Evolutionary conservation across 164 flowering plant genomes (phyloP), one percentile per base, ranked within the genome.

Genomic region (Vitis vinifera): DNA sequence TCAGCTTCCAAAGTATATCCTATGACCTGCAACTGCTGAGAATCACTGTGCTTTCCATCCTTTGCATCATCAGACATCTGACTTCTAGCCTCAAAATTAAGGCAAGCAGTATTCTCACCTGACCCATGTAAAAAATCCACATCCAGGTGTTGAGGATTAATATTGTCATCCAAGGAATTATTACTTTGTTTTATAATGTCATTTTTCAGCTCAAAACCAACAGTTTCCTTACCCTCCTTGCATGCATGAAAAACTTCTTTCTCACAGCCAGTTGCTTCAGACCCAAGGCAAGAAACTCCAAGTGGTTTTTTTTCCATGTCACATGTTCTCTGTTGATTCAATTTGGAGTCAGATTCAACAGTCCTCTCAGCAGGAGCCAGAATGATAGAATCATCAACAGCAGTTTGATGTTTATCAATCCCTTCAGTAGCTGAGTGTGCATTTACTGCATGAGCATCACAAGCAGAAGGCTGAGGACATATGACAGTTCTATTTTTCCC

Each of bases 231-330:
- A 63, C 48, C 59, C 55, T 63, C 75, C 66, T 14, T 47, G 27
- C 62, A 75, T 16, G 60, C 65, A 73, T 55, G n/a, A 16, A 19
- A 30, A 16, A 62, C 6, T 11, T 17, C 31, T 51, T n/a, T 30
- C 15, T 67, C 76, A 69, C 19, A 9, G 3, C 59, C 52, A 57
- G 74, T 16, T 13, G 73, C 77, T 37, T 64, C 62, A 68, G 55
- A 50, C 6, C 9, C 65, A 29, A 37, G 52, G 49, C 9, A 23
- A 58, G 49, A 49, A 10, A 47, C 50, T 0, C 1, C 17, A 8
- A 19, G 9, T 11, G n/a, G 48, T 48, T 51, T 51, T 16, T 47
- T 55, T 49, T 72, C 70, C 44, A 10, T 13, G 1, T 62, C 70
- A 37, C 60, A 67, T 3, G 29, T 14, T 48, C 10, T 14, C 10